Evolutionary conservation across 768 basidiomycete species (phyloP), one percentile per base, ranked within the genome.

Genomic region (Termitomyces heimii): DNA sequence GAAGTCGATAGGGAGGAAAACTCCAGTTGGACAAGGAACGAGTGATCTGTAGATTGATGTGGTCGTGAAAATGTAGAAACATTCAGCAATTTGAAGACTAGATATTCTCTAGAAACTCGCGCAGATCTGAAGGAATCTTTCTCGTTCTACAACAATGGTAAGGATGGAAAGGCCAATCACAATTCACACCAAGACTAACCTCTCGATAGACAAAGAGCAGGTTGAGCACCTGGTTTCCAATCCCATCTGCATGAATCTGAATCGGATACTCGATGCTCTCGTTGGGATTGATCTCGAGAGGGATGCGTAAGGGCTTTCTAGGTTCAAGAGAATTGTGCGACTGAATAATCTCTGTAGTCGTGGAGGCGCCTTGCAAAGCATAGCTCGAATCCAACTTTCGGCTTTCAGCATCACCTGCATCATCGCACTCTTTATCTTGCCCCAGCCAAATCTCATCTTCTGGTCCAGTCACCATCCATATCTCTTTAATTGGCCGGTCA

Each of bases 121-220:
- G 82, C 75, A 40, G 81, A 81, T 58, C 82, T 80, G 68, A 89
- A 90, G n/a, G 74, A 63, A 8, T 72, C 66, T 5, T 75, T 71
- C 28, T 76, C 74, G 39, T 68, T 64, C 87, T 90, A 44, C n/a
- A 39, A 31, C 55, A 52, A 6, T 37, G 20, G 50, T 61, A 20
- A 59, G 22, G 44, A 37, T 2, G 20, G 24, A 53, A 24, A 28
- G 31, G 24, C 20, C 9, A 24, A 9, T 39, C 6, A 22, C 40
- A 7, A 31, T 37, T 14, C 31, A 48, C 9, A 42, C 28, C 24
- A 26, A 18, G 18, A 64, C 66, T n/a, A 42, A 73, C 67, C 71
- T 85, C 80, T 62, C 86, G 80, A 71, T 83, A 91, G 0, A 84
- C 77, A 67, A 93, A 81, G 14, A 94, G 69, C 8, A 90, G 62